Base-by-base conservation (phyloP, 257 asterid species). In the Cinchona pubescens region DNA sequence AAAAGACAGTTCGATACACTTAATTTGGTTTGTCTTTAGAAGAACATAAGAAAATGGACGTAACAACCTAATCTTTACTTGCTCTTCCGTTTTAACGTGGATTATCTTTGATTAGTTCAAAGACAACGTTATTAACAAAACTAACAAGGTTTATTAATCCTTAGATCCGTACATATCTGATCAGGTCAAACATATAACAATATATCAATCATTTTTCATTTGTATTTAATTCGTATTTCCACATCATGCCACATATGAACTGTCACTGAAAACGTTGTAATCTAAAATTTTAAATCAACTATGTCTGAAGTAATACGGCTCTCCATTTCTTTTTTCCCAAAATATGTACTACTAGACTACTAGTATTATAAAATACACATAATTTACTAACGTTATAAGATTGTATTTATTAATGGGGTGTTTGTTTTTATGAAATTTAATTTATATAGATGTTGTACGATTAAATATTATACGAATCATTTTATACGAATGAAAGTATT, bases 101-200 rank as follows among this genome's bases (percentile, higher is more conserved):
- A 27, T 23, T 11, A 60, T 55, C 27, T 40, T 16, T 34, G 67
- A 78, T 60, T 48, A 65, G 80, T 34, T 27, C 76, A 51, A 67
- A 64, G 65, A 62, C 34, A n/a, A 27, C 37, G 64, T 59, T 32
- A 30, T 19, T 61, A 4, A 51, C 11, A 21, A 61, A 73, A 79
- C 40, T 68, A 62, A 53, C 66, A 45, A 14, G 25, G 29, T 4
- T 0, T 65, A 61, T 48, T 11, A 72, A 23, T 69, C 42, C 38
- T 27, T 15, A 74, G 69, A 53, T n/a, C n/a, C n/a, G n/a, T n/a
- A n/a, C n/a, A n/a, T n/a, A 77, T 53, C 76, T 66, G 73, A 72
- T 76, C 75, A 67, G 78, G 84, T 84, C 88, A 82, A 82, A 67
- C 79, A 37, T 49, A 51, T 40, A 40, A 23, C 29, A 27, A 48